Evolutionary conservation across 2,329 filamentous ascomycete species (phyloP).

Genomic region (Cercospora zeina): DNA sequence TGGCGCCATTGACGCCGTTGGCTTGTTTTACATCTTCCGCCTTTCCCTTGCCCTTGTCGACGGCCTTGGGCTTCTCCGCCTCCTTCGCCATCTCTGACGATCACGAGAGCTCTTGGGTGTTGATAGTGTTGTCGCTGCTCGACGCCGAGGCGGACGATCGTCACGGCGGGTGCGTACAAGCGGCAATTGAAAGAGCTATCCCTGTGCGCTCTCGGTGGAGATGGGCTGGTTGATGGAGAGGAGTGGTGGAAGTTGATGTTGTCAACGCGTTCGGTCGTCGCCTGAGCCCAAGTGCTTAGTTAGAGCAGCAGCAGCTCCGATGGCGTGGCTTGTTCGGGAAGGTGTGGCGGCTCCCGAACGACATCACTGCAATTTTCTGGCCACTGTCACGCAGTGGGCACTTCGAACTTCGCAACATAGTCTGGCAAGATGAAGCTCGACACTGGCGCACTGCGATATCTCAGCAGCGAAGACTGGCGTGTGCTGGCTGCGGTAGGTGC

Average conservation of each 20-base stretch:
- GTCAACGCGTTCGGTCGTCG: constrained; percentile 14
- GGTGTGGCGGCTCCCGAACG: constrained; percentile 11
- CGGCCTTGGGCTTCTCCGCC: constrained; percentile 77
- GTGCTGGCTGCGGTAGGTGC: constrained; percentile 81
- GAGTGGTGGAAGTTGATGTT: constrained; percentile 1
- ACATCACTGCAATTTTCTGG: constrained; percentile 19
- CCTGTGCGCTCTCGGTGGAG: constrained; percentile 3
- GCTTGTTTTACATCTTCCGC: constrained; percentile 67
- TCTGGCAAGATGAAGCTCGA: constrained; percentile 78
- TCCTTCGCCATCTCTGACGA: constrained; percentile 77
- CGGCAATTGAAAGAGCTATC: constrained; percentile 12
- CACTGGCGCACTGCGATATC: constrained; percentile 87
- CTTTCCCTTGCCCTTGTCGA: constrained; percentile 97
- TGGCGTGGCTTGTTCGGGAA: constrained; percentile 9
- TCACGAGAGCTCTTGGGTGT: constrained; percentile 16
- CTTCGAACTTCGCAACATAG: not conserved
- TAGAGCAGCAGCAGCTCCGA: constrained; percentile 3
- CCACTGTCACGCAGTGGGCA: constrained; percentile 4
- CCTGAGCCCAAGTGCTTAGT: constrained; percentile 12
- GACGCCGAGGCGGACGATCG: not conserved
- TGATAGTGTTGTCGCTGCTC: constrained; percentile 4
- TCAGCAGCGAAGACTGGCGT: constrained; percentile 90
- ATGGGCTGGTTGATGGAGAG: constrained; percentile 10
- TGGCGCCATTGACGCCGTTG: constrained; percentile 51
- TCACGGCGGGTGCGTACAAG: not conserved